Percentiles rank a stretch among this genome's conserved stretches.
Conservation (phyloP, 192 early-diverging fungal species). For the Funneliformis geosporum region DNA sequence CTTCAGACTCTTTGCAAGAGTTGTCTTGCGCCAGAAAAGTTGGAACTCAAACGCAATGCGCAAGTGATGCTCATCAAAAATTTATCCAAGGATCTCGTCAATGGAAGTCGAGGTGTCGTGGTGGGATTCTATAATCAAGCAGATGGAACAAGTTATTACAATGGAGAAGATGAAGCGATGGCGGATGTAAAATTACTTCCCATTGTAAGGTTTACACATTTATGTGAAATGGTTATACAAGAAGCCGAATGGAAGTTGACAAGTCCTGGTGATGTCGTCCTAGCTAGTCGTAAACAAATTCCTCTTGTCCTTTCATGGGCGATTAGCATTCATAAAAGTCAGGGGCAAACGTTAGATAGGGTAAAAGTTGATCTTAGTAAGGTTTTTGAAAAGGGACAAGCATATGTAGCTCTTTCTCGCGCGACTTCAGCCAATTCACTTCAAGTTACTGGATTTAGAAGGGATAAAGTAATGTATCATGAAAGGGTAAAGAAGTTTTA, state of each 20-base stretch:
- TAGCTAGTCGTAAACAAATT: slow-evolving; percentile 46
- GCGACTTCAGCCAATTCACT: slow-evolving; percentile 70
- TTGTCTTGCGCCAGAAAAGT: slow-evolving; percentile 58
- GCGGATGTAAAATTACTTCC: slow-evolving; percentile 25
- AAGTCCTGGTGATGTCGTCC: slow-evolving; percentile 33
- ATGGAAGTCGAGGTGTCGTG: slow-evolving; percentile 77
- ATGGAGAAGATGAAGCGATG: slow-evolving; percentile 30
- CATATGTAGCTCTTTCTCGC: slow-evolving; percentile 83
- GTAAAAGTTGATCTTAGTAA: slow-evolving; percentile 72
- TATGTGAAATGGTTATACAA: slow-evolving; percentile 45
- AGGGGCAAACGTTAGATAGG: slow-evolving; percentile 82
- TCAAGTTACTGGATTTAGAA: slow-evolving; percentile 70
- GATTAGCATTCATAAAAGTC: slow-evolving; percentile 84
- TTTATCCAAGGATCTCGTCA: slow-evolving; percentile 64
- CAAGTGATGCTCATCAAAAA: slow-evolving; percentile 92
- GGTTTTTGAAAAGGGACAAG: slow-evolving; percentile 81
- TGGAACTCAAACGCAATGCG: slow-evolving; percentile 72
- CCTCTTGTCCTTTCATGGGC: slow-evolving; percentile 87
- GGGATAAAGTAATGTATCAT: slow-evolving; percentile 69
- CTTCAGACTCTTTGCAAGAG: slow-evolving; percentile 41
- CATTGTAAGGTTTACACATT: slow-evolving; percentile 40
- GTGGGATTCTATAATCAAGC: slow-evolving; percentile 40
- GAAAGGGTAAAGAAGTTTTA: slow-evolving; percentile 72
- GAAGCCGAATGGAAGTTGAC: slow-evolving; percentile 54
- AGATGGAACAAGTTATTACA: slow-evolving; percentile 33